Conservation (phyloP, 805 yeast species). For the Wickerhamomyces bovis region DNA sequence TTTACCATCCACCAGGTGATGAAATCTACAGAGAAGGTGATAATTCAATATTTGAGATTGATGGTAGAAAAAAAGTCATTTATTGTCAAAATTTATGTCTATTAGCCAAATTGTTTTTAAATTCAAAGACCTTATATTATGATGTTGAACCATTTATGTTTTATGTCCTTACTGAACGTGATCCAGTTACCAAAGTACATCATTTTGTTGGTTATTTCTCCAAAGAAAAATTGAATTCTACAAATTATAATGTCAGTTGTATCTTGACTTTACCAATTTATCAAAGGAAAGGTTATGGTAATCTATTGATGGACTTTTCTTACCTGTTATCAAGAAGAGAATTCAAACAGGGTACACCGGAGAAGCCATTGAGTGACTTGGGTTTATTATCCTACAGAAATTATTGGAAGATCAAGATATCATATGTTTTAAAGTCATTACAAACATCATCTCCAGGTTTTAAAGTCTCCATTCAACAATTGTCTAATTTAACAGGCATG, state of each 20-base stretch:
- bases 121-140: constrained; percentile 86
- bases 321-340: constrained; percentile 74
- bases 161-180: constrained; percentile 73
- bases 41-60: constrained; percentile 81
- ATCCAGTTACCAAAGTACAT: constrained; percentile 37
- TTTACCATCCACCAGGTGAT: constrained; percentile 79
- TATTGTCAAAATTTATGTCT: constrained; percentile 90
- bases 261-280: constrained; percentile 83
- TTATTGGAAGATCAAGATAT: constrained; percentile 73
- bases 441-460: constrained; percentile 2
- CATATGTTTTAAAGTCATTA: constrained; percentile 31
- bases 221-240: constrained; percentile 68
- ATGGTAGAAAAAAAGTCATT: constrained; percentile 75
- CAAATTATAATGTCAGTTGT: constrained; percentile 83
- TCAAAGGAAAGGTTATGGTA: constrained; percentile 88
- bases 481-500: constrained; percentile 78
- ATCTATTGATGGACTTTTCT: constrained; percentile 81
- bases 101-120: constrained; percentile 80
- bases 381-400: constrained; percentile 82
- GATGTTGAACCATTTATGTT: constrained; percentile 95
- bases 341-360: constrained; percentile 84
- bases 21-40: constrained; percentile 78
- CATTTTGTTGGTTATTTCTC: constrained; percentile 94
- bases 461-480: constrained; percentile 47
- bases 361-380: constrained; percentile 83